Evolutionary conservation across 148 eudicot species (phyloP).

Genomic region (Rhododendron ferrugineum): DNA sequence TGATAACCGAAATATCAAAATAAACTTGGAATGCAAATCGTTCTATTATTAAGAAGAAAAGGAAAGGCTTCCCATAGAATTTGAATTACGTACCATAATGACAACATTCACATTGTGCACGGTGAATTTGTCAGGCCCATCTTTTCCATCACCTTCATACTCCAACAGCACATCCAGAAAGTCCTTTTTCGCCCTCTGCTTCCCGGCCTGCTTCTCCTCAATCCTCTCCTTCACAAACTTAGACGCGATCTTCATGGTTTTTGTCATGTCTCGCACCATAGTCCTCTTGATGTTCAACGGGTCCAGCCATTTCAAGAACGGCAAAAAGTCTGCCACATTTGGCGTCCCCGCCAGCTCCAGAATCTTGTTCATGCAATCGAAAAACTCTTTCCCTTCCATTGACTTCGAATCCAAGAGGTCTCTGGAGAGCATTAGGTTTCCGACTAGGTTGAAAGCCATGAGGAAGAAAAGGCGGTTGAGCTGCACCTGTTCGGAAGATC

Average conservation of each 20-base stretch:
- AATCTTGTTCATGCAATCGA: not conserved
- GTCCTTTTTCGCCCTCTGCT: not conserved
- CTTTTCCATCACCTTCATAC: constrained; percentile 13
- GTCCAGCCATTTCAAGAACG: constrained; percentile 11
- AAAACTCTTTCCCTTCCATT: constrained; percentile 8
- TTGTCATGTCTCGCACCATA: constrained; percentile 1
- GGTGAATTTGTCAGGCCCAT: constrained; percentile 4
- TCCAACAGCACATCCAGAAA: constrained; percentile 12
- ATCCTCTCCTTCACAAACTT: constrained; percentile 14
- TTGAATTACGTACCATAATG: constrained; percentile 1
- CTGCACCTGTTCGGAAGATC: not conserved
- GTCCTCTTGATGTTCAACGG: constrained; percentile 4
- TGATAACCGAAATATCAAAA: not conserved
- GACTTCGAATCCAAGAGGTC: constrained; percentile 21
- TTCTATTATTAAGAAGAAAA: too few species aligned
- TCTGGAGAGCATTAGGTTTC: constrained; percentile 34
- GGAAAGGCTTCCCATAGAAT: too few species aligned
- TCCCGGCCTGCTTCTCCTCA: not conserved
- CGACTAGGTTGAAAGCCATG: constrained; percentile 28
- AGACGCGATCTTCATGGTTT: not conserved
- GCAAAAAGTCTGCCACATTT: constrained; percentile 12
- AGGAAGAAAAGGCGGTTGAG: constrained; percentile 22
- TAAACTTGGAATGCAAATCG: not conserved
- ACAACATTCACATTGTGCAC: not conserved
- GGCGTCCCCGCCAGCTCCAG: constrained; percentile 8